Evolutionary conservation across 257 asterid species (phyloP).

Genomic region (Solanum etuberosum): DNA sequence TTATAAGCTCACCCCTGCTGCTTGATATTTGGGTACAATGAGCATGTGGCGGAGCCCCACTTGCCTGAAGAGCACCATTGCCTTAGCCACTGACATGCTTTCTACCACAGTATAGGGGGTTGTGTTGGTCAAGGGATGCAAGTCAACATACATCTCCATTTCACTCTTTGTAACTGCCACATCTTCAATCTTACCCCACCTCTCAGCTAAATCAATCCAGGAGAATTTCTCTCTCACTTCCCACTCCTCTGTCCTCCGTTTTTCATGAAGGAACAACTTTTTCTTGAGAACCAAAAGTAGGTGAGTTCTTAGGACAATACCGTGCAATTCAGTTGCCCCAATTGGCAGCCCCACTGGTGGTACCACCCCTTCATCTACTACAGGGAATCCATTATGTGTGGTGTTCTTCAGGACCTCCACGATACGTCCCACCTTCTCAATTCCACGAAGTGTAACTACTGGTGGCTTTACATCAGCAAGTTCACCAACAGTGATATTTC

Average conservation of each 20-base stretch:
- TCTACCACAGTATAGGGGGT: conserved; percentile 72
- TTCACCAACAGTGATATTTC: conserved; percentile 80
- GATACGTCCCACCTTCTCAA: conserved; percentile 69
- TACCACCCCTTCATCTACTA: conserved; percentile 58
- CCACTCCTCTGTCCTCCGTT: conserved; percentile 61
- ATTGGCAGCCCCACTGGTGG: conserved; percentile 56
- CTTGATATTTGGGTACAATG: conserved; percentile 70
- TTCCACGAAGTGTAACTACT: conserved; percentile 51
- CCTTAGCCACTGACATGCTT: conserved; percentile 84
- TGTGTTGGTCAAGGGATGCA: conserved; percentile 75
- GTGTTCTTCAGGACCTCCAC: conserved; percentile 71
- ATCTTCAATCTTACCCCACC: conserved; percentile 63
- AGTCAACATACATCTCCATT: conserved; percentile 80
- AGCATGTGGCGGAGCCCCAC: conserved; percentile 90
- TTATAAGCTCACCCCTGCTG: conserved; percentile 51
- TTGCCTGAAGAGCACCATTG: conserved; percentile 77
- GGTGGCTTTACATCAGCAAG: conserved; percentile 66
- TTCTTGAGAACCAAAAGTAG: conserved; percentile 56
- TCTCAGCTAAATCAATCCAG: conserved; percentile 61
- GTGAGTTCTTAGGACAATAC: conserved; percentile 70
- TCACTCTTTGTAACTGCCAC: conserved; percentile 47
- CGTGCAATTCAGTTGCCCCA: conserved; percentile 58
- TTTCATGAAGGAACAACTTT: conserved; percentile 75
- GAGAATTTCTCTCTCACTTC: conserved; percentile 73
- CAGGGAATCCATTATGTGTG: conserved; percentile 81